A percentile compares a stretch with the other conserved stretches of the same genome.
These are phyloP conservation scores for Gynostemma pentaphyllum DNA, from an alignment of 306 rosid genomes.

Conservation along the genomic window DNA sequence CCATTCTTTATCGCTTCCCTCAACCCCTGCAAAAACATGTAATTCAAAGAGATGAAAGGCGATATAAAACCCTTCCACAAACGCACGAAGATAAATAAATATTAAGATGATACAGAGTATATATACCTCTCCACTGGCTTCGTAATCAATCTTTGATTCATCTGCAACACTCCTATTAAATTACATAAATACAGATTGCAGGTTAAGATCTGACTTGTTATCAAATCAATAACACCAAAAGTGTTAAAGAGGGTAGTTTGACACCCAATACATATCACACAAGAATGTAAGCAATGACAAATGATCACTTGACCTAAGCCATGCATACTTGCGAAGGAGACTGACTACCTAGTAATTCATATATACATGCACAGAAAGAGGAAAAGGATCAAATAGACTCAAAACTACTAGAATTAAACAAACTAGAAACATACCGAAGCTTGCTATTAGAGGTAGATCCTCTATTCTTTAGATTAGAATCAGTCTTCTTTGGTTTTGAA, in stretches of 20 bases:
- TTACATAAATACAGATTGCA: slow-evolving; percentile 3
- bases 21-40: slow-evolving; percentile 48
- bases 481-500: slow-evolving; percentile 72
- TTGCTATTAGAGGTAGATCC: slow-evolving; percentile 68
- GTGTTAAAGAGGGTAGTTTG: slow-evolving; percentile 10
- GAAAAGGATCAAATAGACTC: not conserved
- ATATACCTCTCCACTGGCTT: slow-evolving; percentile 84
- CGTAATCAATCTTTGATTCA: slow-evolving; percentile 41
- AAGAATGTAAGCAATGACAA: not conserved
- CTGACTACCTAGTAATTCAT: not conserved
- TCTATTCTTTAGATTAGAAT: slow-evolving; percentile 37
- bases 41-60: slow-evolving; percentile 4
- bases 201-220: not conserved
- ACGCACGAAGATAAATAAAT: slow-evolving; percentile 1
- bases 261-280: not conserved
- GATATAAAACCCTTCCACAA: not conserved
- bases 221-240: not conserved
- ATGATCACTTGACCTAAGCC: not conserved
- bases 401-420: not conserved
- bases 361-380: not conserved
- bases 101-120: slow-evolving; percentile 7
- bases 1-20: slow-evolving; percentile 97
- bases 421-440: slow-evolving; percentile 40
- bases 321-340: not conserved
- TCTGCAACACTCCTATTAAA: slow-evolving; percentile 23